phyloP scores from a whole-genome alignment of 2,329 filamentous ascomycete species.

The Fusarium foetens region DNA sequence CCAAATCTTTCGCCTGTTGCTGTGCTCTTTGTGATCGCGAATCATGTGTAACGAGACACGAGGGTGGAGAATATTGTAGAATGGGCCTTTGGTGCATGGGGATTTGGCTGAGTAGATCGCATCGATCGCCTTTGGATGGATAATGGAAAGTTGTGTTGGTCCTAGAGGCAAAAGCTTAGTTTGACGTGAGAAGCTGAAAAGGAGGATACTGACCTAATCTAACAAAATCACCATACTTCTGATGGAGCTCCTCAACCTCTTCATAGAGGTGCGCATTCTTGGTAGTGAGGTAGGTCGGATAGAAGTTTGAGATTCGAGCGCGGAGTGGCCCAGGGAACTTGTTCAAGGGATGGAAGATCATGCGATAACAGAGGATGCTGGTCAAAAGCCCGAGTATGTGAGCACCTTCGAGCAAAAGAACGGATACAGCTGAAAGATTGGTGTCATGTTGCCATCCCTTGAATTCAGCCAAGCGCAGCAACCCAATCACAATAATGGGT shows the following conservation, averaged over 20 bases:
- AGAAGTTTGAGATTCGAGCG: constrained; percentile 42
- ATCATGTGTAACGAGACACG: constrained; percentile 5
- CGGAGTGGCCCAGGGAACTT: constrained; percentile 44
- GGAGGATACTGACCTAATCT: constrained; percentile 4
- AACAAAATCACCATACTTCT: constrained; percentile 20
- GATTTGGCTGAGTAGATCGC: constrained; percentile 13
- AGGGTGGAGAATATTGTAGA: constrained; percentile 20
- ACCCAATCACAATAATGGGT: not conserved
- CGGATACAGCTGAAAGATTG: not conserved
- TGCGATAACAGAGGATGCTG: constrained; percentile 17
- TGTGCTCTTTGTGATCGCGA: constrained; percentile 15
- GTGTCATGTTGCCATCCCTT: not conserved
- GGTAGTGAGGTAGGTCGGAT: constrained; percentile 34
- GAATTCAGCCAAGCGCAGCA: not conserved
- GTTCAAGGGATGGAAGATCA: constrained; percentile 42
- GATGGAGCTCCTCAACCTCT: constrained; percentile 40
- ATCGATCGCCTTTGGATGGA: constrained; percentile 3
- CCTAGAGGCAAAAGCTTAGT: not conserved
- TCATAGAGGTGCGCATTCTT: constrained; percentile 39
- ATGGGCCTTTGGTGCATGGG: constrained; percentile 21
- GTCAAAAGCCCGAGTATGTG: constrained; percentile 2
- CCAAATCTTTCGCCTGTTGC: constrained; percentile 14
- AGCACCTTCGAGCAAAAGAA: not conserved
- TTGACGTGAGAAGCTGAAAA: too few relatives aligned
- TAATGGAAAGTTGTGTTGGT: constrained; percentile 17